Conservation (phyloP, 352 stramenopile genomes). For the Pythium scleroteichum region DNA sequence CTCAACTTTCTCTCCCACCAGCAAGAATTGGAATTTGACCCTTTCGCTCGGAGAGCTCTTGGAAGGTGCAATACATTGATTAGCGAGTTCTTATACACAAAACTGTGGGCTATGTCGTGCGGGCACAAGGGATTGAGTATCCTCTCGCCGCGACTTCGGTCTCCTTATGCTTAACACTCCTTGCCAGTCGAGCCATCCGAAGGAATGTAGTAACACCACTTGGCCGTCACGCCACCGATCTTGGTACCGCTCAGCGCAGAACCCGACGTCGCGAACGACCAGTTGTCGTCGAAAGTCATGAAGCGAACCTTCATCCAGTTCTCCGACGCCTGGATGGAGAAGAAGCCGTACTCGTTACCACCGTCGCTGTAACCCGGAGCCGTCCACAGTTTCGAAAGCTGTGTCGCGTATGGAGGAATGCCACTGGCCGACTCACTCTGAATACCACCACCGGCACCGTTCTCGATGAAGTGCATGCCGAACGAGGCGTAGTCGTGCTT, state of each 20-base stretch:
- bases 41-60: too few species aligned
- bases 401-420: constrained; percentile 23
- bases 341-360: constrained; percentile 44
- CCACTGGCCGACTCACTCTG: constrained; percentile 35
- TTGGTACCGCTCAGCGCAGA: constrained; percentile 23
- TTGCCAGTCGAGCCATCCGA: constrained; percentile 31
- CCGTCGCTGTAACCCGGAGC: constrained; percentile 25
- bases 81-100: background rate
- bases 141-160: too few species aligned
- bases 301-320: constrained; percentile 43
- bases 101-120: background rate
- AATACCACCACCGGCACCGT: constrained; percentile 44
- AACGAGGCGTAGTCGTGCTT: constrained; percentile 39
- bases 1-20: too few species aligned
- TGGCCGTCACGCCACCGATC: constrained; percentile 29
- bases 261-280: constrained; percentile 32
- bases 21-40: too few species aligned
- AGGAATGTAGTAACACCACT: constrained; percentile 50
- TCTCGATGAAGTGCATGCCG: constrained; percentile 44
- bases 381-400: constrained; percentile 31
- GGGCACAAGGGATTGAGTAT: too few species aligned
- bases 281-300: constrained; percentile 42
- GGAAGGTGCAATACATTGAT: too few species aligned
- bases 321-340: constrained; percentile 33
- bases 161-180: constrained; percentile 22